Evolutionary conservation across 192 early-diverging fungal species (phyloP), one percentile per base, ranked within the genome.

Genomic region (Podila horticola): DNA sequence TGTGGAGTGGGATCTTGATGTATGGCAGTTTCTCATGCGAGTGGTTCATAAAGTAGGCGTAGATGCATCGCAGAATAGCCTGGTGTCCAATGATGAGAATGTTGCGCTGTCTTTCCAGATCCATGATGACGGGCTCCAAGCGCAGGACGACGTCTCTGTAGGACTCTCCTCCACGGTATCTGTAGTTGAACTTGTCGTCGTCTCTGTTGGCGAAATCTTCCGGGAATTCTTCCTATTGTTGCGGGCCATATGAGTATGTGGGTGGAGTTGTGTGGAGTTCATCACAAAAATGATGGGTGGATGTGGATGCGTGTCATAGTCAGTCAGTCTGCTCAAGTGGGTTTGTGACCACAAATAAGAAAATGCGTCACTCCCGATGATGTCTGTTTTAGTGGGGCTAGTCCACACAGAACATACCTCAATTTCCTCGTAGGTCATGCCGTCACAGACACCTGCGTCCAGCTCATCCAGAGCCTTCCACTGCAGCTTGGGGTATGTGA

Each of bases 391-490:
- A 45, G 41, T 45, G 41, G 41, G 41, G 41, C 41, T 17, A 45
- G 15, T 45, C 41, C 41, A 45, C 8, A 45, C 13, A 17, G 41
- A 45, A 45, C 41, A 45, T 69, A 90, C 89, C 74, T 95, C 96
- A 69, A 99, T 98, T 71, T 99, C 97, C 71, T 99, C 98, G 85
- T 99, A 99, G 10, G 98, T 99, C 84, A 98, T 88, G 24, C 95
- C 97, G 87, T 99, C 98, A 86, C 98, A 99, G 15, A 96, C 92
- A 7, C 98, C 98, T 15, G 95, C 93, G 74, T 98, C 95, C 59
- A 99, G 82, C 81, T 99, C 98, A 84, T 99, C 98, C 73, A 99
- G 84, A 66, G 95, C 95, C 82, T 99, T 99, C 97, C 97, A 99
- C 71, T 94, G 92, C 65, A 98, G 84, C 68, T 97, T 96, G 63